Conservation (phyloP, 1,139 yeast species). For the Hyphopichia fennica region DNA sequence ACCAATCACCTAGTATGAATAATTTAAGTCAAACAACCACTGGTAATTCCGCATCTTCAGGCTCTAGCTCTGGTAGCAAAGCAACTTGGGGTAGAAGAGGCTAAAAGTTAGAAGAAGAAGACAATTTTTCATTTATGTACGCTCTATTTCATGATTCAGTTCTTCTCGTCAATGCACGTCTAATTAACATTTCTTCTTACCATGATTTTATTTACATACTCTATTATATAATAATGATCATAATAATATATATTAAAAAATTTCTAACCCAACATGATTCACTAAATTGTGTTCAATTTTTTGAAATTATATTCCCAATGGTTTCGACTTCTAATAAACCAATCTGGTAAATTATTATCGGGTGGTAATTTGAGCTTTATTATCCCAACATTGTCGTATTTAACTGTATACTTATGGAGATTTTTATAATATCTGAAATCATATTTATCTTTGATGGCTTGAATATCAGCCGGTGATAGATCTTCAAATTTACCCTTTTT, state of each 20-base stretch:
- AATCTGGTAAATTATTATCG: conserved; percentile 61
- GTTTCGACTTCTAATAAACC: conserved; percentile 67
- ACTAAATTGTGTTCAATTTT: conserved; percentile 10
- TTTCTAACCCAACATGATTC: not conserved
- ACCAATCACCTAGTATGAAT: conserved; percentile 16
- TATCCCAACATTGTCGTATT: conserved; percentile 38
- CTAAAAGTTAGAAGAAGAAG: not conserved
- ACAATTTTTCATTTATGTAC: no score
- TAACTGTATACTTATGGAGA: conserved; percentile 25
- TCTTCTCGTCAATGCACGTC: not conserved
- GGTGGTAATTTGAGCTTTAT: conserved; percentile 58
- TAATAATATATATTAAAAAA: not conserved
- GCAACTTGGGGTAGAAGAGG: conserved; percentile 31
- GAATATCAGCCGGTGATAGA: conserved; percentile 19
- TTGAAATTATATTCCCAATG: conserved; percentile 52
- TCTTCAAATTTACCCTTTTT: conserved; percentile 9
- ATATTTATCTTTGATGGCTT: conserved; percentile 20
- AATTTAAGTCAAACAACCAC: conserved; percentile 3
- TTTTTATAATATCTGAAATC: conserved; percentile 42
- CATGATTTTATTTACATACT: no score
- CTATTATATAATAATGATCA: no score
- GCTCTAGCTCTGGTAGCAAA: conserved; percentile 7
- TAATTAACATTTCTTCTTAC: no score
- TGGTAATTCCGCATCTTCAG: conserved; percentile 6
- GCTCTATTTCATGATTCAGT: not conserved